Base-by-base conservation (phyloP, 2,329 filamentous ascomycete species). In the Aspergillus sp. region DNA sequence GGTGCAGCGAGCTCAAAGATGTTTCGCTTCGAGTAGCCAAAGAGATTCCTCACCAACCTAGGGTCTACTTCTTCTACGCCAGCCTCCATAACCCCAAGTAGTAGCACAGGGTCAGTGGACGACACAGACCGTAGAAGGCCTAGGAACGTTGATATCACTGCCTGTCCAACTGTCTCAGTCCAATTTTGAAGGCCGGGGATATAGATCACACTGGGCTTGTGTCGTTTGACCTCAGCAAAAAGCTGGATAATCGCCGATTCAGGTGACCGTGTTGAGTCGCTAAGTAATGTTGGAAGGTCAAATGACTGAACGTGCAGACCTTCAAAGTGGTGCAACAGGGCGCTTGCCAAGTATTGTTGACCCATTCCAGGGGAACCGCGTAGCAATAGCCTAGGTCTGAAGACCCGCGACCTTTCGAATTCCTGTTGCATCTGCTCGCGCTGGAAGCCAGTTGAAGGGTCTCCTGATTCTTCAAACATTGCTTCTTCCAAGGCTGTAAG, bases 191-290 rank as follows among this genome's bases (percentile, higher is more conserved):
- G 85, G 64, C 92, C 89, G 2, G 95, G 93, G 44, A 99, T 90
- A 74, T 93, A 98, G 52, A 99, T 95, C 39, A 98, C 91, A 71
- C 92, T 96, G 0, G 95, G 95, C 73, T 96, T 97, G 72, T 97
- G 92, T 39, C 93, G 87, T 73, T 93, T 91, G 39, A 96, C 90
- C 77, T 98, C 95, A 1, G 90, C 87, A 70, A 99, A 98, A 7
- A 96, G 82, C 64, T 93, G 88, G 12, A 96, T 91, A 62, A 99
- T 87, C 9, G 93, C 90, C 64, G 95, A 90, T 77, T 98, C 95
- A 15, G 90, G 84, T 1, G 90, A 87, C 65, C 91, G 85, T 61
- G 90, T 87, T 3, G 87, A 86, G 70, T 99, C 95, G 57, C 89
- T 91, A 58, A 96, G 82, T 56, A 99, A 81, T 15, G 90, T 95